Evolutionary conservation across 2,329 filamentous ascomycete genomes (phyloP), one percentile per base, ranked within the genome.

Genomic region (Tolypocladium endophyticum): DNA sequence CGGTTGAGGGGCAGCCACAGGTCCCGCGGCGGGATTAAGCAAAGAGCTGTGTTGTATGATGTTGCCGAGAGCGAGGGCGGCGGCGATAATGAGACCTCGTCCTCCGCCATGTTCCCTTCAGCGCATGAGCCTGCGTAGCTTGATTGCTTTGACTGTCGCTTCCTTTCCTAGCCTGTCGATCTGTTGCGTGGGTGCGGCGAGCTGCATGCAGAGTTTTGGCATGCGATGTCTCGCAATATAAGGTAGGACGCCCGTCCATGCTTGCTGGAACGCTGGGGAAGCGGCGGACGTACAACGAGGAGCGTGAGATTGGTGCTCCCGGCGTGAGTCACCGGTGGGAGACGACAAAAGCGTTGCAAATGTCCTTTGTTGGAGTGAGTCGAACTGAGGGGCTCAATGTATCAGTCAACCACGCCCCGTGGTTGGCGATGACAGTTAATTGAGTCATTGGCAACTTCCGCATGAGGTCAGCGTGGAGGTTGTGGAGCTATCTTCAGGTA

Each of bases 1-100:
- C 73, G 72, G 64, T 87, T 77, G 57, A 86, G 68, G 4, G 78
- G 65, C 1, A 73, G 62, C 74, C 80, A 82, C 41, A 80, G 67
- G 56, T 73, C 64, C 28, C 65, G 64, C 0, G 84, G 82, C 3
- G 83, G 83, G 8, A 88, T 73, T 23, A 87, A 67, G 64, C 84
- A 86, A 36, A 88, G 70, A 1, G 85, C 84, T 4, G 85, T 87
- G 57, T 86, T 79, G 62, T 81, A 73, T 43, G 61, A 65, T 33
- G 25, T 43, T 23, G 50, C 35, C 14, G 55, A 41, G 28, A n/a
- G 28, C 47, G 47, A 53, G 50, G 33, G 28, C 18, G 14, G 25
- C 25, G 50, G 9, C 28, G 6, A 12, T 18, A 9, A 33, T 7
- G 25, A 53, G 18, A 28, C 50, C 0, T 33, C 50, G 30, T 53